Evolutionary conservation across 495 filamentous ascomycete genomes (phyloP), one percentile per base, ranked within the genome.

Genomic region (Trichoderma reesei): DNA sequence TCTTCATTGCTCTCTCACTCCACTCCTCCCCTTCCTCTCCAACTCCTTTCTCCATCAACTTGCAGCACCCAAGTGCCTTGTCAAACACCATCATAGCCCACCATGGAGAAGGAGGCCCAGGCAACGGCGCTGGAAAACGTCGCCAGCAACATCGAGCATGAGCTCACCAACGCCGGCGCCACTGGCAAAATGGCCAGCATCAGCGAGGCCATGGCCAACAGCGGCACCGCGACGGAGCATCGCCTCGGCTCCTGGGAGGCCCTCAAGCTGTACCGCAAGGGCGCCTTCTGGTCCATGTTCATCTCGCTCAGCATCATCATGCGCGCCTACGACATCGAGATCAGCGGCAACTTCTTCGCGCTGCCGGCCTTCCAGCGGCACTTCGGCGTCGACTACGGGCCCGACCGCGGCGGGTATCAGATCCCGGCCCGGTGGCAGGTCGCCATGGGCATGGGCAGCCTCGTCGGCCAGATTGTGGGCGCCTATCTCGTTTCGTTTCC

Each of bases 401-500:
- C 80, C 39, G 84, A 68, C 42, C 41, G 60, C 46, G 64, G 51
- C 68, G 71, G 82, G 41, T 56, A 14, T 56, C 82, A 84, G 72
- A 84, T 88, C 65, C 81, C 87, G 6, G 72, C 72, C 31, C 66
- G 65, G 31, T 79, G 72, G 75, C 72, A 77, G 66, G 73, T 71
- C 51, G 66, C 71, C n/a, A 70, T 78, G 33, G 63, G 74, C 26
- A 70, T 77, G 33, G 67, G 71, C n/a, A 74, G 76, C 1, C 75
- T 77, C 34, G 78, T 80, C 60, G 85, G 86, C 18, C 82, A 86
- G 72, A 84, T 88, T 64, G 79, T 88, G 62, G 86, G 86, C 64
- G 75, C 88, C 2, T 80, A 85, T 67, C 79, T 87, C 70, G 86
- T 86, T 66, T 85, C 85, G 62, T 83, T 72, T 71, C 79, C 83